phyloP scores from a whole-genome alignment of 1,139 yeast genomes.

The Torulaspora pretoriensis region DNA sequence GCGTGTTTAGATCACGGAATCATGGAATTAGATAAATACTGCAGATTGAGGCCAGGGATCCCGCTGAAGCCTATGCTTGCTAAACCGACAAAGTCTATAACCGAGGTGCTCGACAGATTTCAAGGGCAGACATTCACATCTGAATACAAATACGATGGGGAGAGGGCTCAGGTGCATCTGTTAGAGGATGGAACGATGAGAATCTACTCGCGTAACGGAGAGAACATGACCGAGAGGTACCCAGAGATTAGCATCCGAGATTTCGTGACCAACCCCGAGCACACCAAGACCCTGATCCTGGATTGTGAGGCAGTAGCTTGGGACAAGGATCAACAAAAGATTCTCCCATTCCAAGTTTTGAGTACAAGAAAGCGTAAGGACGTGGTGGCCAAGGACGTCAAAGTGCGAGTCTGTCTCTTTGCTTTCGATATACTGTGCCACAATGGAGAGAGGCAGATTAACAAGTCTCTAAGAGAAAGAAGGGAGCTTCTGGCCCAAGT shows the following conservation, averaged over 20 bases:
- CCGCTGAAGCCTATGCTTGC: conserved; percentile 98
- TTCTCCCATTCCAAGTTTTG: conserved; percentile 86
- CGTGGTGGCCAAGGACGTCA: conserved; percentile 80
- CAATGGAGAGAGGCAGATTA: conserved; percentile 67
- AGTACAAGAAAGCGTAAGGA: conserved; percentile 93
- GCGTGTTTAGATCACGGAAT: conserved; percentile 68
- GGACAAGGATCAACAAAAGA: conserved; percentile 71
- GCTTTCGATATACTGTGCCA: conserved; percentile 81
- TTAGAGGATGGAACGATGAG: conserved; percentile 62
- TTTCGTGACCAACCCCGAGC: conserved; percentile 43
- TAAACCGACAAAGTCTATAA: conserved; percentile 88
- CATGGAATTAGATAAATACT: conserved; percentile 56
- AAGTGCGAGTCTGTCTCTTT: conserved; percentile 85
- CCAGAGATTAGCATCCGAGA: conserved; percentile 81
- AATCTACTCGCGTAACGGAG: conserved; percentile 90
- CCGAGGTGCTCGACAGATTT: conserved; percentile 85
- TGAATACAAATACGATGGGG: conserved; percentile 97
- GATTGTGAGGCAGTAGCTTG: conserved; percentile 99
- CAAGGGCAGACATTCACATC: conserved; percentile 84
- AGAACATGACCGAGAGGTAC: conserved; percentile 92
- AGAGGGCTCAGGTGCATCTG: conserved; percentile 90
- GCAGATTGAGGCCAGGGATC: conserved; percentile 82
- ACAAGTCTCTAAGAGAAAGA: conserved; percentile 66
- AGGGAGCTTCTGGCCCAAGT: conserved; percentile 55
- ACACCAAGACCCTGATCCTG: conserved; percentile 56